These are phyloP conservation scores for Pelargonium nanum DNA, from an alignment of 345 rosid genomes.

Conservation along the genomic window DNA sequence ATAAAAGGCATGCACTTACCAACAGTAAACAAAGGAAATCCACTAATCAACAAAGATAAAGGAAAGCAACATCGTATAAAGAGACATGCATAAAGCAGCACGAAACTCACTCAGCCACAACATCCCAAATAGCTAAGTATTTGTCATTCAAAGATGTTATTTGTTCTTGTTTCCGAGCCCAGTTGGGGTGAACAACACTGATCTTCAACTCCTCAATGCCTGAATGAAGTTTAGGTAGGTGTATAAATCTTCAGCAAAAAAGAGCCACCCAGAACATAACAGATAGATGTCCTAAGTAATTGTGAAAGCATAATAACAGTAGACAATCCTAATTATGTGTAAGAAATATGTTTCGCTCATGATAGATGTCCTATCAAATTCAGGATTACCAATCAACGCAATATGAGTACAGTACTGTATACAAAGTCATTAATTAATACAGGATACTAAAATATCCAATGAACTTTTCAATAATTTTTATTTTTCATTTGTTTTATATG, in stretches of 20 bases:
- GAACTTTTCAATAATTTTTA: neutral
- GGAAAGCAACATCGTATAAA: too few species aligned
- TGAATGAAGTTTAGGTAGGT: conserved; percentile 18
- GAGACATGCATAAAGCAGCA: conserved; percentile 4
- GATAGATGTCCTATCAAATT: neutral
- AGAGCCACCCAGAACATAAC: conserved; percentile 8
- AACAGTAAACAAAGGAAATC: conserved; percentile 3
- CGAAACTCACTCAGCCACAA: conserved; percentile 45
- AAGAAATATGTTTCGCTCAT: neutral
- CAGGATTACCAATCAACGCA: neutral
- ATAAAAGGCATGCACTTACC: neutral
- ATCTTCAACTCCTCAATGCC: conserved; percentile 77
- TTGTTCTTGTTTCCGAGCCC: conserved; percentile 58
- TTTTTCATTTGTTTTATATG: neutral
- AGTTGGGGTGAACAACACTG: conserved; percentile 45
- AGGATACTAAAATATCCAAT: neutral
- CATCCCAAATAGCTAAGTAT: conserved; percentile 49
- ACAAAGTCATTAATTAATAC: neutral
- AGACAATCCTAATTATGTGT: too few species aligned
- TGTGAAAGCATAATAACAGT: conserved; percentile 4
- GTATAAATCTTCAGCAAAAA: conserved; percentile 5
- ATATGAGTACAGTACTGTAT: neutral
- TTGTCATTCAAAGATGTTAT: conserved; percentile 53
- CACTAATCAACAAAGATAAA: too few species aligned
- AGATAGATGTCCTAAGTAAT: conserved; percentile 11